Evolutionary conservation across 257 asterid species (phyloP), one percentile per base, ranked within the genome.

Genomic region (Ballota nigra): DNA sequence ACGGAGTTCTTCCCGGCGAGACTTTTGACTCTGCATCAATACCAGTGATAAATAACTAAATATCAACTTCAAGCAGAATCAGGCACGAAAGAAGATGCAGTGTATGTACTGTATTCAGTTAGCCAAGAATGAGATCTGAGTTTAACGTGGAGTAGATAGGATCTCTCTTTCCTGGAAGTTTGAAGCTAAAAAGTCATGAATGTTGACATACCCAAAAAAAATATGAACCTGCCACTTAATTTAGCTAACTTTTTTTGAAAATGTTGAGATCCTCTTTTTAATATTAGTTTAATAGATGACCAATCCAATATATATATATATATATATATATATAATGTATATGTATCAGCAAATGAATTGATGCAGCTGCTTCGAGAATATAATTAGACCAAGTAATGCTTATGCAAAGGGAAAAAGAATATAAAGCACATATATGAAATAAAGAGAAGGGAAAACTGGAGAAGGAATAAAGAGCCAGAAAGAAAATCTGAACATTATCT

Each of bases 1-100:
- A 38, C 96, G 96, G 36, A 95, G 97, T 80, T 95, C 99, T 83
- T 95, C 99, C 45, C 98, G 96, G 31, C 99, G 97, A 72, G 96
- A 84, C 80, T 87, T 92, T 82, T 95, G 99, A 84, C 87, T 92
- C 99, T 95, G 91, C 82, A 81, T 18, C 10, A 72, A 68, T 66
- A 66, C 40, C 63, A 67, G 53, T 29, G 15, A 56, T 43, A 67
- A 81, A 61, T 58, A 62, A 31, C 6, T 20, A 74, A 65, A 41
- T 62, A 53, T 6, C 68, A 60, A 80, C 56, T 68, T 26, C 47
- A 69, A 9, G 69, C 56, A 53, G 58, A 33, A 24, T 28, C 58
- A 29, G 66, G 57, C 24, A 29, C n/a, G 49, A 52, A 63, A 59
- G 15, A 41, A 49, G 6, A 47, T 38, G 52, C 11, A 55, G 28